These are phyloP conservation scores for Stachybotrys echinatus DNA, from an alignment of 2,329 filamentous ascomycete species.

Conservation along the genomic window DNA sequence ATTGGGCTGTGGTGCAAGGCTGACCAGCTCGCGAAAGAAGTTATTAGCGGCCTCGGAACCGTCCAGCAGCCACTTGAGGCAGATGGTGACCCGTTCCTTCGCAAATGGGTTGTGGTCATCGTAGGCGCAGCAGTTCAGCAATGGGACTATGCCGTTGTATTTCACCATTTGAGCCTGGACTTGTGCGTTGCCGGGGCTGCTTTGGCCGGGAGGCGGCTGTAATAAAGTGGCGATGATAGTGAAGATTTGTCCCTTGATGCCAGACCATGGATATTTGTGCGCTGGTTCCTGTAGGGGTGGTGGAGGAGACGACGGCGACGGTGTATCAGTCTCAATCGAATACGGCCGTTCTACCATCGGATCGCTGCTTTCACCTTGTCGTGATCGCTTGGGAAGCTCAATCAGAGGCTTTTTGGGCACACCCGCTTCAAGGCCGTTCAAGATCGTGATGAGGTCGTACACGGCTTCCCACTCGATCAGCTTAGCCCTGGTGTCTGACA, in stretches of 20 bases:
- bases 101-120: slow-evolving; percentile 94
- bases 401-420: slow-evolving; percentile 77
- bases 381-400: slow-evolving; percentile 26
- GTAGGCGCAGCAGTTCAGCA: slow-evolving; percentile 84
- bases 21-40: slow-evolving; percentile 61
- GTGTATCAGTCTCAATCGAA: slow-evolving; percentile 20
- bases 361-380: slow-evolving; percentile 18
- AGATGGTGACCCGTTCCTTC: slow-evolving; percentile 84
- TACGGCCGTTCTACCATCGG: slow-evolving; percentile 62
- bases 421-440: slow-evolving; percentile 81
- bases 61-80: slow-evolving; percentile 77
- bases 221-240: slow-evolving; percentile 85
- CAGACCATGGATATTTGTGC: slow-evolving; percentile 59
- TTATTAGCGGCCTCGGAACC: slow-evolving; percentile 68
- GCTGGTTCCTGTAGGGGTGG: slow-evolving; percentile 55
- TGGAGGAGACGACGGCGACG: slow-evolving; percentile 30
- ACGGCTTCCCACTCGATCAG: slow-evolving; percentile 89
- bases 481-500: slow-evolving; percentile 74
- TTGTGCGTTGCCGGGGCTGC: slow-evolving; percentile 59
- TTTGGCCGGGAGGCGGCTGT: slow-evolving; percentile 66
- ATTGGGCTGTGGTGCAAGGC: slow-evolving; percentile 34
- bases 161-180: slow-evolving; percentile 86
- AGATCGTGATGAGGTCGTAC: slow-evolving; percentile 80
- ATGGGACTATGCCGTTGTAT: slow-evolving; percentile 78
- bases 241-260: slow-evolving; percentile 89